phyloP scores from a whole-genome alignment of 1,284 basidiomycete genomes.

The Tausonia pullulans region DNA sequence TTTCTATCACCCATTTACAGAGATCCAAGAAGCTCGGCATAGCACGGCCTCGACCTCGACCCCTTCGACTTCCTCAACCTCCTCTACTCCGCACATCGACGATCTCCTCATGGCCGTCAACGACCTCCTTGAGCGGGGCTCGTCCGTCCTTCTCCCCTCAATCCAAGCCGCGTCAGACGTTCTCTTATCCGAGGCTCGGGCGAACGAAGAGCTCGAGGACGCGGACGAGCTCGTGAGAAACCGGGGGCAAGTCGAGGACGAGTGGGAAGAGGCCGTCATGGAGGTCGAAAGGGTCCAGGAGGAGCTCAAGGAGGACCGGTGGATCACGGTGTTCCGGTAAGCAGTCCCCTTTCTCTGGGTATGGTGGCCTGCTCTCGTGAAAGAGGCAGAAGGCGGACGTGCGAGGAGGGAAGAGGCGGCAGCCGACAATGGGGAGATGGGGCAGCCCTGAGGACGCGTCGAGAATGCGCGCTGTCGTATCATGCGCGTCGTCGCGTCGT shows the following conservation, averaged over 20 bases:
- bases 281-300: conserved; percentile 72
- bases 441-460: too few relatives aligned
- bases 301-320: conserved; percentile 91
- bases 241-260: conserved; percentile 28
- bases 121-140: conserved; percentile 37
- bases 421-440: too few relatives aligned
- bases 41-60: background rate
- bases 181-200: conserved; percentile 16
- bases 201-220: conserved; percentile 9
- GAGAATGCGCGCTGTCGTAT: too few relatives aligned
- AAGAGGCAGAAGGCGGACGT: too few relatives aligned
- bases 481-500: too few relatives aligned
- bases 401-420: too few relatives aligned
- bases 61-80: background rate
- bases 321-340: conserved; percentile 89
- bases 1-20: background rate
- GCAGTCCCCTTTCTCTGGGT: conserved; percentile 23
- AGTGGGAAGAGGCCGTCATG: conserved; percentile 69
- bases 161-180: conserved; percentile 18
- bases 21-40: background rate
- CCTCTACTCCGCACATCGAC: background rate
- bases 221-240: conserved; percentile 5
- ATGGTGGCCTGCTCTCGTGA: too few relatives aligned
- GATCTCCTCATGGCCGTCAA: conserved; percentile 42
- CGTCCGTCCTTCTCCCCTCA: conserved; percentile 19